Evolutionary conservation across 768 basidiomycete species (phyloP).

Genomic region (Phlegmacium glaucopus): DNA sequence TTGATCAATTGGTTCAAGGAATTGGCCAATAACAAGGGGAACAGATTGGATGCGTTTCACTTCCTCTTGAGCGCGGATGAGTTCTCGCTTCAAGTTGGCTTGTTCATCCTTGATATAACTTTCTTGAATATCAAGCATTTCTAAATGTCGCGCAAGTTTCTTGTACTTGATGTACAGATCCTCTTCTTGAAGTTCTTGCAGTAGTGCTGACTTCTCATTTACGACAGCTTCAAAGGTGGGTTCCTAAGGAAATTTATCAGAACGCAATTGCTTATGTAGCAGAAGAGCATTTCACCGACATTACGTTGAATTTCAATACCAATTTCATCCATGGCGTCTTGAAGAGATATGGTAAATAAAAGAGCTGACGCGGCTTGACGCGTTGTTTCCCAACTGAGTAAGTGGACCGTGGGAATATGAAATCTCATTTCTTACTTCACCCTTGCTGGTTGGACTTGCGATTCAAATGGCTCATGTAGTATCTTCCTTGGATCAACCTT

Average conservation of each 20-base stretch:
- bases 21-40: constrained; percentile 98
- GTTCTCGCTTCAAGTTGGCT: constrained; percentile 94
- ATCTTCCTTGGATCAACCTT: constrained; percentile 83
- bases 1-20: constrained; percentile 98
- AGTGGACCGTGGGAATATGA: constrained; percentile 34
- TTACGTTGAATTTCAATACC: constrained; percentile 82
- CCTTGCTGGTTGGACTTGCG: constrained; percentile 2
- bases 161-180: constrained; percentile 98
- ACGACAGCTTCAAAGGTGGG: constrained; percentile 87
- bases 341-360: constrained; percentile 17
- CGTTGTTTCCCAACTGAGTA: constrained; percentile 33
- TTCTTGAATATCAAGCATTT: constrained; percentile 92
- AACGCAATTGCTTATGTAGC: neutral
- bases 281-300: constrained; percentile 42
- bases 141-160: constrained; percentile 90
- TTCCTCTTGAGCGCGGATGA: constrained; percentile 98
- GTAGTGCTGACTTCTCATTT: constrained; percentile 83
- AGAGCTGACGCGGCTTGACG: constrained; percentile 49
- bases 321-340: constrained; percentile 76
- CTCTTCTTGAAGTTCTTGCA: constrained; percentile 85
- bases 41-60: constrained; percentile 99
- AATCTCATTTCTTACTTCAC: neutral
- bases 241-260: constrained; percentile 51
- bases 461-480: constrained; percentile 82
- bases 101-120: constrained; percentile 99